phyloP scores from a whole-genome alignment of 306 rosid species.

The Abrus precatorius region DNA sequence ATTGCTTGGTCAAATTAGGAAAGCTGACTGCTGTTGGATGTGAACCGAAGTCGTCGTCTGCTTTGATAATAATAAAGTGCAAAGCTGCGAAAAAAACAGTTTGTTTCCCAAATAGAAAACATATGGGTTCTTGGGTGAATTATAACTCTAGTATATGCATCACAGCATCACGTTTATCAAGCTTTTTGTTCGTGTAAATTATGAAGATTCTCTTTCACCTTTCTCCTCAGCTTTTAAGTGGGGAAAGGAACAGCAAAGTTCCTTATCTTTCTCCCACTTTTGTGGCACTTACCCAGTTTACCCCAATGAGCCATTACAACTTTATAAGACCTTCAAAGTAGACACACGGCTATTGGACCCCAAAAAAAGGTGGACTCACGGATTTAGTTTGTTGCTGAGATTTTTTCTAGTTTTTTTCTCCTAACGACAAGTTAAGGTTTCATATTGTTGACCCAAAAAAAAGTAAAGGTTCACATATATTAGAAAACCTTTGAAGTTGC shows the following conservation, averaged over 20 bases:
- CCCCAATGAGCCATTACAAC: neutral
- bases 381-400: neutral
- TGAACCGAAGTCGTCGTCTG: conserved; percentile 23
- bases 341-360: neutral
- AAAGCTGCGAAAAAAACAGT: conserved; percentile 25
- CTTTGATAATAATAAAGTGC: conserved; percentile 31
- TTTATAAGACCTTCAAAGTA: neutral
- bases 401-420: neutral
- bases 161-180: conserved; percentile 38
- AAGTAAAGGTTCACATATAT: no score
- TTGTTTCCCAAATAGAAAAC: conserved; percentile 56
- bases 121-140: conserved; percentile 41
- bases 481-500: neutral
- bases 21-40: neutral
- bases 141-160: conserved; percentile 44
- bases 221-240: conserved; percentile 31
- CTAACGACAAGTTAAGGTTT: neutral
- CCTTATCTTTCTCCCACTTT: conserved; percentile 42
- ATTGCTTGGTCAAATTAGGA: neutral
- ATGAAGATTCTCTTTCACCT: conserved; percentile 37
- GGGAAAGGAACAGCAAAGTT: conserved; percentile 47
- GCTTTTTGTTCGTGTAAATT: conserved; percentile 43
- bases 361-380: neutral
- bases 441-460: no score
- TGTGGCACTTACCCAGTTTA: conserved; percentile 6